A percentile compares a stretch with the other conserved stretches of the same genome.
Conservation (phyloP, 495 filamentous ascomycete genomes). For the Neurospora sp. region DNA sequence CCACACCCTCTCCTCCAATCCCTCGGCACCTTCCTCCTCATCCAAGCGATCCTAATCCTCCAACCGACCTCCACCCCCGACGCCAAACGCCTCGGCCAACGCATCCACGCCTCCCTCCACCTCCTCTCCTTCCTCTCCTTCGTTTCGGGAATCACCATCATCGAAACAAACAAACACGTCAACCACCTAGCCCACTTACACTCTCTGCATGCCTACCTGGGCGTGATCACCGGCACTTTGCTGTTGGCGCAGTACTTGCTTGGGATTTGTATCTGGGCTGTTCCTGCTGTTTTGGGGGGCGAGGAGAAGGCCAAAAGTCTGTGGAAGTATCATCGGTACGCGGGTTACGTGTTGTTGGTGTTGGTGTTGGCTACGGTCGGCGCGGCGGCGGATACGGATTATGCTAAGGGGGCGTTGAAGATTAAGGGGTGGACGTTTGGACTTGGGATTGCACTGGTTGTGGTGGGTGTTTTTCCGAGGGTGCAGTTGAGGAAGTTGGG, state of each 20-base stretch:
- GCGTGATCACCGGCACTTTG: conserved; percentile 62
- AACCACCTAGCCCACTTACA: conserved; percentile 58
- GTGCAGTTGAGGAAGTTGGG: conserved; percentile 80
- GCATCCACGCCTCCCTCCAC: conserved; percentile 59
- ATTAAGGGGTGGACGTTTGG: conserved; percentile 67
- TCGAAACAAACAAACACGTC: conserved; percentile 70
- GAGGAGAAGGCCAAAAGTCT: conserved; percentile 67
- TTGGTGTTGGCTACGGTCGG: conserved; percentile 63
- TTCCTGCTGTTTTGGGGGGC: conserved; percentile 63
- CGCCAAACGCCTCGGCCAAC: conserved; percentile 65
- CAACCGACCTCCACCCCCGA: conserved; percentile 72
- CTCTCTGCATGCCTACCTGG: conserved; percentile 69
- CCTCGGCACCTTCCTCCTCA: conserved; percentile 58
- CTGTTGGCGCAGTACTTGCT: conserved; percentile 63
- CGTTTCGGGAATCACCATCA: conserved; percentile 58
- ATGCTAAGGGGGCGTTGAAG: conserved; percentile 47
- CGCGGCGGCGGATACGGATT: conserved; percentile 67
- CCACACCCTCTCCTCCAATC: conserved; percentile 82
- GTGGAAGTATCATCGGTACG: conserved; percentile 80
- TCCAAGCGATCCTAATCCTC: conserved; percentile 73
- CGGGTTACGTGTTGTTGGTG: conserved; percentile 65
- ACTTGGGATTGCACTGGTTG: conserved; percentile 47
- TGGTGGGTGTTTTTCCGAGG: conserved; percentile 63
- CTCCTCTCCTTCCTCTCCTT: conserved; percentile 51
- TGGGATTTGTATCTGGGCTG: conserved; percentile 69